These are phyloP conservation scores for Leccinum imitatum DNA, from an alignment of 768 basidiomycete species.

Conservation along the genomic window DNA sequence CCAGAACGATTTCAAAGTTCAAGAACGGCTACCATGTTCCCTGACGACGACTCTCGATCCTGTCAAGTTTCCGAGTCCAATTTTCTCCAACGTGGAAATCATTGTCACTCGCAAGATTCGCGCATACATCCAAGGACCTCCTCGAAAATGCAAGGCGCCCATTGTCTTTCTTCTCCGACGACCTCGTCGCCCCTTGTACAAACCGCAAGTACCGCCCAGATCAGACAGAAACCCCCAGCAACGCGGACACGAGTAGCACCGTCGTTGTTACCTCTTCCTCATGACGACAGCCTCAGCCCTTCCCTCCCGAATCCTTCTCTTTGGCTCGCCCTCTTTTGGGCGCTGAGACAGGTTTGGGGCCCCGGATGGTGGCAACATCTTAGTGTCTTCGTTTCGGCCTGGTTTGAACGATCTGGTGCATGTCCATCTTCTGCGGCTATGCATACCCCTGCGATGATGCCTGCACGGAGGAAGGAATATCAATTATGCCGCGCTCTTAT, in stretches of 20 bases:
- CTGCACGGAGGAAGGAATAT: background rate
- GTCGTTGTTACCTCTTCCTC: background rate
- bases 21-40: background rate
- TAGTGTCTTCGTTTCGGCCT: background rate
- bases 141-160: no score
- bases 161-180: no score
- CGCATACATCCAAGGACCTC: no score
- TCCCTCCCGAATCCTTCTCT: conserved; percentile 3
- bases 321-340: conserved; percentile 16
- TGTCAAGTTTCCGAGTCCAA: no score
- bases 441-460: background rate
- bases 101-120: no score
- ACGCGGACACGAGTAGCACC: background rate
- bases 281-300: background rate
- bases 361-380: background rate
- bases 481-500: background rate
- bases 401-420: background rate
- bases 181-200: no score
- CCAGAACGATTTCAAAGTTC: background rate
- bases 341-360: conserved; percentile 10
- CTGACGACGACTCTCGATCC: no score
- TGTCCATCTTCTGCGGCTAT: background rate
- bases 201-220: background rate
- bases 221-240: background rate
- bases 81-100: no score